Percentiles rank a stretch among this genome's conserved stretches.
Conservation (phyloP, 768 basidiomycete species). For the Amanita phalloides region DNA sequence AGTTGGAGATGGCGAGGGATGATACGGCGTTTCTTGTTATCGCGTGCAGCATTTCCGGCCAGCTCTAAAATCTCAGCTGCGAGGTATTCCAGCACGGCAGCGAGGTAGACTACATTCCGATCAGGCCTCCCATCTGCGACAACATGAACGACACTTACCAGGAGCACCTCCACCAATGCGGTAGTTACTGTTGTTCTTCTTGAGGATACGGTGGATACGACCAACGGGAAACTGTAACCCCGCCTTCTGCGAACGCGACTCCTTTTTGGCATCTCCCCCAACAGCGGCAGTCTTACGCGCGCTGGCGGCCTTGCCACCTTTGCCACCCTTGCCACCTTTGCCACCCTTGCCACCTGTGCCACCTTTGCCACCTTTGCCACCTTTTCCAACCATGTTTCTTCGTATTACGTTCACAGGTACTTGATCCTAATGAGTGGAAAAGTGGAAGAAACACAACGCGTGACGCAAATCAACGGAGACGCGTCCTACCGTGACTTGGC, state of each 20-base stretch:
- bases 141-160: constrained; percentile 20
- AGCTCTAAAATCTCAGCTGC: constrained; percentile 78
- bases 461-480: constrained; percentile 19
- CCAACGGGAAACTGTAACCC: constrained; percentile 69
- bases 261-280: constrained; percentile 28
- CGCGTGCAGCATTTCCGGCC: constrained; percentile 63
- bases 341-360: constrained; percentile 31
- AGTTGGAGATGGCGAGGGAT: constrained; percentile 75
- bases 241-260: constrained; percentile 51
- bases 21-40: constrained; percentile 75
- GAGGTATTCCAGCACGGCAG: constrained; percentile 73
- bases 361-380: constrained; percentile 21
- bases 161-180: constrained; percentile 72
- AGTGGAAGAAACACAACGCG: neutral
- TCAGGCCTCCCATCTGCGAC: neutral
- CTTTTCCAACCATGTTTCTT: constrained; percentile 22
- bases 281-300: constrained; percentile 33
- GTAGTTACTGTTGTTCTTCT: constrained; percentile 65
- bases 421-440: neutral
- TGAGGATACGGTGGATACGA: constrained; percentile 69
- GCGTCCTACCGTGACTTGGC: constrained; percentile 16
- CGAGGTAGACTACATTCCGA: constrained; percentile 51
- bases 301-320: constrained; percentile 32
- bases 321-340: constrained; percentile 33
- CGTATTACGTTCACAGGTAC: too few relatives aligned